Conservation (phyloP, 1,284 basidiomycete species). For the Retiboletus flavoniger region DNA sequence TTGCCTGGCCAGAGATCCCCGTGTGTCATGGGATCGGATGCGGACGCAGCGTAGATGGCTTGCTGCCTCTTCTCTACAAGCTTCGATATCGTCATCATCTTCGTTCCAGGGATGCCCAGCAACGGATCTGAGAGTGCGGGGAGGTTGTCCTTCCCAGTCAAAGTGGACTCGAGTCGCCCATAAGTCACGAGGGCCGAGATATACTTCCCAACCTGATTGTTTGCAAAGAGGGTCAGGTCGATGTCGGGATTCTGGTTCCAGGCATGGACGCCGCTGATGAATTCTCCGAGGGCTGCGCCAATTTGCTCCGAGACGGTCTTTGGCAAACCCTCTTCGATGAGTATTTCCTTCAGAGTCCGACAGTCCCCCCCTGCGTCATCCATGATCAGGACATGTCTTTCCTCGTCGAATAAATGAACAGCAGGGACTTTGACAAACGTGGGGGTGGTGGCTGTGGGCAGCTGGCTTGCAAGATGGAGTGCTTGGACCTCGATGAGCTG, state of each 20-base stretch:
- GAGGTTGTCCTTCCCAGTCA: conserved; percentile 37
- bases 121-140: conserved; percentile 41
- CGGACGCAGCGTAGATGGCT: conserved; percentile 38
- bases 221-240: conserved; percentile 39
- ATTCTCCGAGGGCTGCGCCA: conserved; percentile 50
- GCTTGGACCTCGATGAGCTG: conserved; percentile 54
- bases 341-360: conserved; percentile 48
- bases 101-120: conserved; percentile 37
- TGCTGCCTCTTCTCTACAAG: conserved; percentile 37
- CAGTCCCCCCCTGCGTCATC: conserved; percentile 51
- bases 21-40: conserved; percentile 35
- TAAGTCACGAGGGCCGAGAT: conserved; percentile 48
- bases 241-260: conserved; percentile 37
- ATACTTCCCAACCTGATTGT: conserved; percentile 42
- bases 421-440: conserved; percentile 47
- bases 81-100: conserved; percentile 39
- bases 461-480: conserved; percentile 39
- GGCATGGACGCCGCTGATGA: conserved; percentile 48
- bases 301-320: conserved; percentile 40
- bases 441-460: conserved; percentile 30
- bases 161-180: conserved; percentile 45
- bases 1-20: conserved; percentile 73
- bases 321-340: conserved; percentile 40
- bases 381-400: conserved; percentile 54
- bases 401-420: conserved; percentile 50